These are phyloP conservation scores for Tuber magnatum DNA, from an alignment of 495 filamentous ascomycete genomes.

Conservation along the genomic window DNA sequence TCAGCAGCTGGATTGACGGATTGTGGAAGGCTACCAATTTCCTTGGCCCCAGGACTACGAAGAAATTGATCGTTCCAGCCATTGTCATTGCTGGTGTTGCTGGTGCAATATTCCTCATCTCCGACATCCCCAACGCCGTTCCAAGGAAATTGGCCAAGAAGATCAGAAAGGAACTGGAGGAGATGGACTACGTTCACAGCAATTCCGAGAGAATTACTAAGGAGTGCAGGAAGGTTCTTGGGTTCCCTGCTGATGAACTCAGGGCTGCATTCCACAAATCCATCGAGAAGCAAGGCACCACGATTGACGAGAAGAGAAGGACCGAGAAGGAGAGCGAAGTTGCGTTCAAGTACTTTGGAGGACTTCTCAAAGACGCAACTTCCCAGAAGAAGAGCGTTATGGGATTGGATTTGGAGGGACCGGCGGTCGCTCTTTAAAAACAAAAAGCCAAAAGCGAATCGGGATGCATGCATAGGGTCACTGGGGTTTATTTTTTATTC, in stretches of 20 bases:
- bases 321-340: conserved; percentile 65
- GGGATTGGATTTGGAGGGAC: conserved; percentile 70
- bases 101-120: conserved; percentile 68
- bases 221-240: conserved; percentile 79
- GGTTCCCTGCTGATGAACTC: conserved; percentile 73
- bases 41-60: conserved; percentile 74
- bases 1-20: conserved; percentile 82
- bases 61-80: conserved; percentile 73
- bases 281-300: conserved; percentile 69
- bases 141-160: conserved; percentile 79
- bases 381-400: conserved; percentile 67
- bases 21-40: conserved; percentile 69
- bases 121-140: conserved; percentile 78
- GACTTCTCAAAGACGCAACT: conserved; percentile 67
- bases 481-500: conserved; percentile 1
- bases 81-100: conserved; percentile 69
- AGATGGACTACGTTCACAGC: conserved; percentile 83
- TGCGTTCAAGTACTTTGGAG: conserved; percentile 78
- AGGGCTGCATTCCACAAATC: conserved; percentile 69
- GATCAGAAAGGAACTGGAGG: conserved; percentile 65
- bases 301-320: conserved; percentile 72
- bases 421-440: neutral
- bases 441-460: neutral
- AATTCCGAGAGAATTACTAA: conserved; percentile 76
- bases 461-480: neutral